Conservation (phyloP, 139 green algal genomes). For the Tetraselmis chui region DNA sequence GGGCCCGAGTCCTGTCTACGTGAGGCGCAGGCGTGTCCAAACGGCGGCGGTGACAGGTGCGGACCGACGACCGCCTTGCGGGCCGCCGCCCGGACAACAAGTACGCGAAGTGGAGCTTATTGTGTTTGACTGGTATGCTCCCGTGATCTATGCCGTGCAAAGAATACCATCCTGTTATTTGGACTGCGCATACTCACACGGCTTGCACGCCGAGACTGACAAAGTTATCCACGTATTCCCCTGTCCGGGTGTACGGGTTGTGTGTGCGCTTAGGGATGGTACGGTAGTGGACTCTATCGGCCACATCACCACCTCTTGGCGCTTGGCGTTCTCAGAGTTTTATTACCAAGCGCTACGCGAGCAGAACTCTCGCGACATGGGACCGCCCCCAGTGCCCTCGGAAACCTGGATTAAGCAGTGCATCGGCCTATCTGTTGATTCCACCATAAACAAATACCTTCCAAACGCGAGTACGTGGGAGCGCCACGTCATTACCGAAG, state of each 20-base stretch:
- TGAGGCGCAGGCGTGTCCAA: no score
- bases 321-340: background rate
- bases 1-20: no score
- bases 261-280: background rate
- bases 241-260: no score
- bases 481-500: background rate
- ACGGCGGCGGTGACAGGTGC: no score
- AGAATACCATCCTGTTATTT: no score
- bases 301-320: conserved; percentile 1
- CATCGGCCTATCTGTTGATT: background rate
- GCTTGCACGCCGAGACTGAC: no score
- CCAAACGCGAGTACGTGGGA: background rate
- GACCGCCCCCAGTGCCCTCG: background rate
- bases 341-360: background rate
- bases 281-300: background rate
- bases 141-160: background rate
- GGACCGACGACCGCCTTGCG: no score
- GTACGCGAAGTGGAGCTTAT: background rate
- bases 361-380: background rate
- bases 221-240: no score
- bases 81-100: background rate
- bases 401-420: background rate
- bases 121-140: background rate
- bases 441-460: background rate
- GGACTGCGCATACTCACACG: no score